Base-by-base conservation (phyloP, 208 protist genomes). In the Hexamita inflata region DNA sequence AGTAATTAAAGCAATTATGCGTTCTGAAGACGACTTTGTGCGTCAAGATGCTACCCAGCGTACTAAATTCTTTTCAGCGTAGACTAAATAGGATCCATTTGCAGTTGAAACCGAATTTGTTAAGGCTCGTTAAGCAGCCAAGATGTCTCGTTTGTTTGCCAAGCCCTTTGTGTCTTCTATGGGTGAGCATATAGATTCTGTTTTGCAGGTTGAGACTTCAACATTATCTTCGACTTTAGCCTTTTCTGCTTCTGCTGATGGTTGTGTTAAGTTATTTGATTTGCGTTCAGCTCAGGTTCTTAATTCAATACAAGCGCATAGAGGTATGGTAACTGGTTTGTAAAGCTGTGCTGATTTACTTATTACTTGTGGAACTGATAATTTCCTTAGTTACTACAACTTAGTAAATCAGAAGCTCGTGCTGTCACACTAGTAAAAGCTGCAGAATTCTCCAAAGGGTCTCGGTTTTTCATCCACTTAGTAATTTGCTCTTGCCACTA, bases 251-350 rank as follows among this genome's bases (percentile, higher is more conserved):
- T 38, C 24, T 30, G 60, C 34, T 38, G 60, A 66, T 66, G 60
- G 60, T 24, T 66, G 24, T 40, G 34, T 66, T n/a, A 66, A 66
- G 60, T 38, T 66, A 15, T 66, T 38, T 66, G 60, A 66, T 34
- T 24, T 66, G 24, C 34, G 24, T 34, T 66, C 60, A 38, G 60
- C 24, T 40, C 24, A 15, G 26, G 24, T 38, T 15, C 60, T 66
- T 66, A 66, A 30, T 30, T 66, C 60, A 38, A 15, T 66, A 15
- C 13, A 15, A 40, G 60, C 60, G 15, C 60, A 66, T 30, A 40
- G 24, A 24, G 26, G 29, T 34, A 38, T 15, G 60, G 34, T 66
- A 24, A 66, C 60, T 15, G 60, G 60, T 38, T 15, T 38, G 13
- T 15, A 15, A 34, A 38, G 60, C 30, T 24, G 24, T 38, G 29